Conservation (phyloP, 306 rosid species). For the Notholithocarpus densiflorus region DNA sequence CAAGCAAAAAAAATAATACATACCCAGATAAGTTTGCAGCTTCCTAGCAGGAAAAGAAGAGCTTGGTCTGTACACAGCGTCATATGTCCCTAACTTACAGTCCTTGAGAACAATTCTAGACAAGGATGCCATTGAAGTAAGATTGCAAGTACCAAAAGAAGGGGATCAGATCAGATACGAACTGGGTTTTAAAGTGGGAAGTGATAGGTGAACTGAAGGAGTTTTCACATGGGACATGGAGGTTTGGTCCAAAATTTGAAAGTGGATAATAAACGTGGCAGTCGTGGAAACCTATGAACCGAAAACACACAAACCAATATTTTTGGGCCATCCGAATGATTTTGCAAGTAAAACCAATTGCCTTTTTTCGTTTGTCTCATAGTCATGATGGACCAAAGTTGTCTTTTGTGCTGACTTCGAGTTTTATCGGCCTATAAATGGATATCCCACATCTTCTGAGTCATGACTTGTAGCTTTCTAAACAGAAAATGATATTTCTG, state of each 20-base stretch:
- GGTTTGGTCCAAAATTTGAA: not conserved
- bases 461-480: not conserved
- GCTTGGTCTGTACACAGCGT: conserved; percentile 29
- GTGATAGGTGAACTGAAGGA: not conserved
- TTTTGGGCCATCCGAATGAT: conserved; percentile 19
- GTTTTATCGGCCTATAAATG: not conserved
- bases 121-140: conserved; percentile 54
- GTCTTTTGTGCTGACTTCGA: not conserved
- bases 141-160: not conserved
- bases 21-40: conserved; percentile 51
- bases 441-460: not conserved
- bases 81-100: conserved; percentile 24
- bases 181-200: not conserved
- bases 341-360: not conserved
- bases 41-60: conserved; percentile 27
- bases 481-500: not conserved
- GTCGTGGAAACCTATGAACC: conserved; percentile 42
- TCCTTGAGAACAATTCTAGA: conserved; percentile 49
- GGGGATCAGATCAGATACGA: not conserved
- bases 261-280: conserved; percentile 13
- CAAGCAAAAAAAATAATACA: not conserved
- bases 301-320: not conserved
- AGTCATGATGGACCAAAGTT: not conserved
- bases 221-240: not conserved
- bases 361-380: no score